Evolutionary conservation across 164 flowering plant species (phyloP).

Genomic region (Saururus chinensis): DNA sequence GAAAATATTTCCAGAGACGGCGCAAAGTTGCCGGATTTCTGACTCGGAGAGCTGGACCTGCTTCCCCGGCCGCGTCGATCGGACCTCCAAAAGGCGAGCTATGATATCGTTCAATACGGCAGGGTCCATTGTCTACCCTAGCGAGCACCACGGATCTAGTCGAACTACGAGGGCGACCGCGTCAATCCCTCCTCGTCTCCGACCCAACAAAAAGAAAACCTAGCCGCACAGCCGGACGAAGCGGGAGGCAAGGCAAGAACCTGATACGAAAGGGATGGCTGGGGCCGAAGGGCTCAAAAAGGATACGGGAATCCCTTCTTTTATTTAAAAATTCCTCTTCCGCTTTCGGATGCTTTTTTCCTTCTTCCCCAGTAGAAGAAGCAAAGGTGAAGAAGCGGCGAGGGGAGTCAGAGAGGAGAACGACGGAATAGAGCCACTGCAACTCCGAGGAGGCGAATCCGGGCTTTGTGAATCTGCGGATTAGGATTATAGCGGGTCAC

Average conservation of each 20-base stretch:
- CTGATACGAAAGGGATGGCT: too few species aligned
- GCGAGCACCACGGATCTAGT: constrained; percentile 1
- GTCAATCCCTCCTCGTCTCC: constrained; percentile 1
- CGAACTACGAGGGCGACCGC: neutral
- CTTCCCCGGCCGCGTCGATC: constrained; percentile 32
- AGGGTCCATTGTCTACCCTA: constrained; percentile 33
- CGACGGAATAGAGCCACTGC: too few species aligned
- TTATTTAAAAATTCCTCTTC: neutral
- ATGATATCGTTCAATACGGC: constrained; percentile 38
- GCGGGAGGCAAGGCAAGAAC: neutral
- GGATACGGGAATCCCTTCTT: neutral
- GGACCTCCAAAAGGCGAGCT: constrained; percentile 34
- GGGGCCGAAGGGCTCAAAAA: constrained; percentile 1
- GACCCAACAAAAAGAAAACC: neutral
- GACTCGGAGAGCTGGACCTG: constrained; percentile 45
- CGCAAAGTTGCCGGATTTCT: constrained; percentile 41
- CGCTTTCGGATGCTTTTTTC: neutral
- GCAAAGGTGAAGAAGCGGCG: too few species aligned
- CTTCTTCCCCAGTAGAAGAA: too few species aligned
- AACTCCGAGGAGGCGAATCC: too few species aligned
- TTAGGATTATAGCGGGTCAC: too few species aligned
- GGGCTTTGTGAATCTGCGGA: too few species aligned
- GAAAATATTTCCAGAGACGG: constrained; percentile 27
- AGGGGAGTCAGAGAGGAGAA: too few species aligned
- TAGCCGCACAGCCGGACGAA: too few species aligned